phyloP scores from a whole-genome alignment of 495 filamentous ascomycete genomes.

The Penicillium atrosanguineum region DNA sequence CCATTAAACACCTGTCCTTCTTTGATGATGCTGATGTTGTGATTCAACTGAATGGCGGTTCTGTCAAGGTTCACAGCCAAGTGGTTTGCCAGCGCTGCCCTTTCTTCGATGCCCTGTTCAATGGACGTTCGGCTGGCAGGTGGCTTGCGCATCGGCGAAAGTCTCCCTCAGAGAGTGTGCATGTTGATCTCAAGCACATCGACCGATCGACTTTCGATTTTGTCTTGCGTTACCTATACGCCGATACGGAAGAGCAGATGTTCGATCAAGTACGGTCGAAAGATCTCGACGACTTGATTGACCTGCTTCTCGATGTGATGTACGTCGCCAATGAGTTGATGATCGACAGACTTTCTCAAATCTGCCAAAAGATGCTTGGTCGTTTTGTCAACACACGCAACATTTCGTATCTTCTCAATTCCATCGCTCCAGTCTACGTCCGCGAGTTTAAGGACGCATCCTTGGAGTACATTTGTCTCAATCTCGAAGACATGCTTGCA shows the following conservation, averaged over 20 bases:
- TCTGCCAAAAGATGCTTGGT: constrained; percentile 87
- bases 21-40: constrained; percentile 73
- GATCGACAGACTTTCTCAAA: constrained; percentile 84
- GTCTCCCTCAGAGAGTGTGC: constrained; percentile 51
- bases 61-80: constrained; percentile 67
- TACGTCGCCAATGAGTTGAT: constrained; percentile 89
- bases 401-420: constrained; percentile 78
- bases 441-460: constrained; percentile 84
- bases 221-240: constrained; percentile 80
- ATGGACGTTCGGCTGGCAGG: constrained; percentile 75
- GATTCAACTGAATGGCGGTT: constrained; percentile 69
- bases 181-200: constrained; percentile 82
- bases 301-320: constrained; percentile 89
- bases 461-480: constrained; percentile 87
- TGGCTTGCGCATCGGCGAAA: constrained; percentile 75
- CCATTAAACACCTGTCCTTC: constrained; percentile 63
- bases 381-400: constrained; percentile 85
- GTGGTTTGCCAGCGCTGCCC: constrained; percentile 82
- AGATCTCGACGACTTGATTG: constrained; percentile 77
- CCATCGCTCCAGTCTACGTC: constrained; percentile 75
- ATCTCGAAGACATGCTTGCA: constrained; percentile 84
- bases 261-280: constrained; percentile 74
- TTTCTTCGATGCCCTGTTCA: constrained; percentile 87
- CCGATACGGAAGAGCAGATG: constrained; percentile 74
- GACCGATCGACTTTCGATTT: constrained; percentile 67